Conservation (phyloP, 2,329 filamentous ascomycete species). For the Xylariaceae sp. region DNA sequence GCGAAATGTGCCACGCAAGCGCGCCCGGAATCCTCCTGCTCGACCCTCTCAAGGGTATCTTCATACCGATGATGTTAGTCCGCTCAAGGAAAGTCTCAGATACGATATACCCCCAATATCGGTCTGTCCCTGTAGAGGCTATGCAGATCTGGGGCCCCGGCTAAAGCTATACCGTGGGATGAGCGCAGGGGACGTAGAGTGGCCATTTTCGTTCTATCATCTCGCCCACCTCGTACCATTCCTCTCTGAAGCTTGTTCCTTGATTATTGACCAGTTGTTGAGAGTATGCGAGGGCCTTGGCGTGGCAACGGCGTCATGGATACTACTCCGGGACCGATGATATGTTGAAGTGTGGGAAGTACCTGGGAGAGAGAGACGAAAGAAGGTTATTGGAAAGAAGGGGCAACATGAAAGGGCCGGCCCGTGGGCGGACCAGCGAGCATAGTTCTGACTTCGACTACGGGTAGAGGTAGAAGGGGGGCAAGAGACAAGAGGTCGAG, state of each 20-base stretch:
- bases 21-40: not conserved
- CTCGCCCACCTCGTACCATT: not conserved
- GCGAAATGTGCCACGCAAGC: not conserved
- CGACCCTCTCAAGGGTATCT: not conserved
- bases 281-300: not conserved
- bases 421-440: not conserved
- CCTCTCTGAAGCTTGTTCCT: not conserved
- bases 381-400: not conserved
- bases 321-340: not conserved
- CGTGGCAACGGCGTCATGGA: not conserved
- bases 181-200: not conserved
- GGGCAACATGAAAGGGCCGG: not conserved
- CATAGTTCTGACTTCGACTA: not conserved
- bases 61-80: not conserved
- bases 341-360: not conserved
- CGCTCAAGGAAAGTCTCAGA: not conserved
- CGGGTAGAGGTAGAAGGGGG: not conserved
- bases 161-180: constrained; percentile 1
- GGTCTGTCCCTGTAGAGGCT: not conserved
- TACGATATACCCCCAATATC: not conserved
- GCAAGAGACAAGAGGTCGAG: not conserved
- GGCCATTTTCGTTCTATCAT: not conserved
- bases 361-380: not conserved
- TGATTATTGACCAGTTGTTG: not conserved
- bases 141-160: not conserved